These are phyloP conservation scores for Diaporthe destruens DNA, from an alignment of 2,329 filamentous ascomycete genomes.

Conservation along the genomic window DNA sequence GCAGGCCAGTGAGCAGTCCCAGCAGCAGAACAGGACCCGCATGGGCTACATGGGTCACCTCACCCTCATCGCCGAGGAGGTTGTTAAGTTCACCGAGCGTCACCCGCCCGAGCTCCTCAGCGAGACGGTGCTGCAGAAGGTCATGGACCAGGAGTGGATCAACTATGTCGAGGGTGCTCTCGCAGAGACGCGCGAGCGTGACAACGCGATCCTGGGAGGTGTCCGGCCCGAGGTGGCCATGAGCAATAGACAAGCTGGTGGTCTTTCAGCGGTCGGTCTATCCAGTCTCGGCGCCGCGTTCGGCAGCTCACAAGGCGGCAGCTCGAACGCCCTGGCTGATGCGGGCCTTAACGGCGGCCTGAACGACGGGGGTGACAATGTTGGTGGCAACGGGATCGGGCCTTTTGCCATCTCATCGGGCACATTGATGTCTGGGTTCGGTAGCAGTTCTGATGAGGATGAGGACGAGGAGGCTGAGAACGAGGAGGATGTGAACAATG, in stretches of 20 bases:
- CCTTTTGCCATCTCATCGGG: constrained; percentile 80
- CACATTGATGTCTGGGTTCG: constrained; percentile 88
- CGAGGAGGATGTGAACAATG: constrained; percentile 78
- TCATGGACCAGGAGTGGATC: constrained; percentile 92
- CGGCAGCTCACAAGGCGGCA: constrained; percentile 47
- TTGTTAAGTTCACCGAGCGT: constrained; percentile 97
- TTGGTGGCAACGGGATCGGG: constrained; percentile 74
- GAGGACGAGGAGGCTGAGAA: constrained; percentile 93
- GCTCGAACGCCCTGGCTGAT: constrained; percentile 78
- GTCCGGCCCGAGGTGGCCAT: constrained; percentile 92
- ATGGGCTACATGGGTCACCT: constrained; percentile 99
- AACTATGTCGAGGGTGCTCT: constrained; percentile 94
- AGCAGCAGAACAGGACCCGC: constrained; percentile 85
- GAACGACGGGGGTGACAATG: constrained; percentile 72
- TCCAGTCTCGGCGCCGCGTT: constrained; percentile 57
- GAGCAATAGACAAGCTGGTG: constrained; percentile 75
- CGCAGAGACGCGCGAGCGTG: constrained; percentile 92
- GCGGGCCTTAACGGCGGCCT: constrained; percentile 84
- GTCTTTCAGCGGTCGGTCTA: constrained; percentile 63
- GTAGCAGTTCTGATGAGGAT: constrained; percentile 94
- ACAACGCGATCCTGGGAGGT: constrained; percentile 97
- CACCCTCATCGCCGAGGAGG: constrained; percentile 96
- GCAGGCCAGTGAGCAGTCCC: constrained; percentile 85
- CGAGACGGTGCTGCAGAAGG: constrained; percentile 84
- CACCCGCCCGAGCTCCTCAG: constrained; percentile 91